Conservation (phyloP, 176 grass and related monocot genomes). For the Tuctoria greenei region DNA sequence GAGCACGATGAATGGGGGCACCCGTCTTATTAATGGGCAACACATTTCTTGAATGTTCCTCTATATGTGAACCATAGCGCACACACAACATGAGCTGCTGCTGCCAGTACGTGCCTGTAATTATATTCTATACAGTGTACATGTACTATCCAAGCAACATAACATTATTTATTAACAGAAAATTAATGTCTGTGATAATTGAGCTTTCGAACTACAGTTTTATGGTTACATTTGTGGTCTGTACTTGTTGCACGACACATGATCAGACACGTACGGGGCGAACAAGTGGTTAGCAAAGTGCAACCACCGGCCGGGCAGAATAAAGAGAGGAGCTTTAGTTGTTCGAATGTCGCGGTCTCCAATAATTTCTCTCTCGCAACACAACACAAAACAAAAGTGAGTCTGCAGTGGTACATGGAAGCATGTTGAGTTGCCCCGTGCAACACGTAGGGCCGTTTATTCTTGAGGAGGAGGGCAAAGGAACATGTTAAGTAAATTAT, state of each 20-base stretch:
- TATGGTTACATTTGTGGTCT: neutral
- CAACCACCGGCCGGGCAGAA: neutral
- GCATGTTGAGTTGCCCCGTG: neutral
- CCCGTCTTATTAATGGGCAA: neutral
- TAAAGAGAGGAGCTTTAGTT: conserved; percentile 28
- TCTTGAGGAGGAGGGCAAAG: neutral
- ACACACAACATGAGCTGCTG: neutral
- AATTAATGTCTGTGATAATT: neutral
- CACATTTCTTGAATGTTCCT: neutral
- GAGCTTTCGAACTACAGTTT: neutral
- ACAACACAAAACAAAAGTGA: neutral
- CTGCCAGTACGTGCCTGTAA: neutral
- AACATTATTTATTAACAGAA: neutral
- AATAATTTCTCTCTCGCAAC: conserved; percentile 10
- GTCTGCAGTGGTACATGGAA: neutral
- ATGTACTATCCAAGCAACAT: neutral
- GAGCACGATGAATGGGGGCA: neutral
- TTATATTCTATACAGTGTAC: neutral
- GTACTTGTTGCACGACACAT: neutral
- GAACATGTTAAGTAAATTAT: neutral
- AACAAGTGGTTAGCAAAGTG: conserved; percentile 18
- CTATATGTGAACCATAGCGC: neutral
- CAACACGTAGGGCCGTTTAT: neutral
- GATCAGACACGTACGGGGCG: neutral
- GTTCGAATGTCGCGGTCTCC: conserved; percentile 26